Evolutionary conservation across 495 filamentous ascomycete genomes (phyloP).

Genomic region (Penicillium diatomitis): DNA sequence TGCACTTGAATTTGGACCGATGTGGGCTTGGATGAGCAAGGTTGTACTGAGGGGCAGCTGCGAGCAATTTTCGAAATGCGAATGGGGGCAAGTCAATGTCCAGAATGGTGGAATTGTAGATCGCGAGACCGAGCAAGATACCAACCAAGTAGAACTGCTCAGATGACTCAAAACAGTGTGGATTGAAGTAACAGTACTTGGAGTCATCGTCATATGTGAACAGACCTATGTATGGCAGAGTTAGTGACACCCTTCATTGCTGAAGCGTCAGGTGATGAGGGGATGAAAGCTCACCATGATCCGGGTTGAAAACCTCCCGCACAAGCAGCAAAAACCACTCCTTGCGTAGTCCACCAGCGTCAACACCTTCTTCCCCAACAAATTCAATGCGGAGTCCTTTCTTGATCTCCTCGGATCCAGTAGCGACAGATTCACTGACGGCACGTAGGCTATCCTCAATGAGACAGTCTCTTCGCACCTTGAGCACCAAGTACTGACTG

Average conservation of each 20-base stretch:
- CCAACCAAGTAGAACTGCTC: constrained; percentile 92
- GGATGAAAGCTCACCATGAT: constrained; percentile 58
- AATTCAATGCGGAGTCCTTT: constrained; percentile 87
- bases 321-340: constrained; percentile 94
- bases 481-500: constrained; percentile 72
- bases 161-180: constrained; percentile 81
- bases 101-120: constrained; percentile 94
- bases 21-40: constrained; percentile 40
- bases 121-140: constrained; percentile 79
- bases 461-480: constrained; percentile 76
- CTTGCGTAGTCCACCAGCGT: constrained; percentile 85
- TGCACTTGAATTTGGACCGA: constrained; percentile 58
- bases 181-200: constrained; percentile 90
- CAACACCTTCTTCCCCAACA: constrained; percentile 80
- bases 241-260: constrained; percentile 5
- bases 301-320: constrained; percentile 84
- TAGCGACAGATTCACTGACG: constrained; percentile 80
- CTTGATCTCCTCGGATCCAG: constrained; percentile 81
- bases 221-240: constrained; percentile 46
- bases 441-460: constrained; percentile 83
- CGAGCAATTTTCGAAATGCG: constrained; percentile 79
- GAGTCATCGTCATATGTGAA: constrained; percentile 96
- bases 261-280: too few relatives aligned
- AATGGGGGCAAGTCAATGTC: constrained; percentile 91
- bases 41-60: constrained; percentile 51